Base-by-base conservation (phyloP, 75 land plant genomes). In the Cupressus sempervirens region DNA sequence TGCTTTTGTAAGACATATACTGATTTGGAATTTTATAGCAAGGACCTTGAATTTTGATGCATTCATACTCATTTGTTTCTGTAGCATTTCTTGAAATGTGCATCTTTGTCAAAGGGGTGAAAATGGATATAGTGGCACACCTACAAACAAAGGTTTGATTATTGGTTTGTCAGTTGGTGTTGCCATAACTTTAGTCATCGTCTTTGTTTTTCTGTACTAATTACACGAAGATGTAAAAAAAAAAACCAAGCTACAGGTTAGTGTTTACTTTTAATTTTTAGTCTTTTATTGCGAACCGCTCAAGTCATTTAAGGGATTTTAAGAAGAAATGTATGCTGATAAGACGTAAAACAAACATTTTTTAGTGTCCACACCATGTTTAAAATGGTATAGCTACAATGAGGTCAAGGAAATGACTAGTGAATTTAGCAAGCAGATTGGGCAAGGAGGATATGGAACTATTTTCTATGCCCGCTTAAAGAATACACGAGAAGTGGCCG, bases 391-490 rank as follows among this genome's bases (percentile, higher is more conserved):
- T 53, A 53, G 38, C 35, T 90, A 80, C 43, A 65, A 15, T 8
- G 88, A 92, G 81, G 16, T 90, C 36, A 29, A n/a, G 23, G 83
- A n/a, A 10, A 92, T 92, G 0, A 92, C 93, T 43, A 77, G 82
- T 54, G 80, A 74, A 15, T 92, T 91, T 82, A n/a, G 77, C 3
- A 54, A n/a, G 77, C 15, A 83, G 38, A 70, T 93, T 18, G 94
- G 93, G 0, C 85, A 70, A 75, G 94, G 94, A 45, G 93, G 88
- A 34, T 93, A 88, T 81, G 93, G 92, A 11, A 41, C 88, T 62
- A 91, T 92, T n/a, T 92, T 81, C 75, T 20, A 86, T 73, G 94
- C n/a, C n/a, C n/a, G n/a, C n/a, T n/a, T n/a, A n/a, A n/a, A n/a
- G n/a, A n/a, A n/a, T n/a, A n/a, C n/a, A n/a, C n/a, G n/a, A n/a